Conservation (phyloP, 2,329 filamentous ascomycete species). For the Fusarium sp. region DNA sequence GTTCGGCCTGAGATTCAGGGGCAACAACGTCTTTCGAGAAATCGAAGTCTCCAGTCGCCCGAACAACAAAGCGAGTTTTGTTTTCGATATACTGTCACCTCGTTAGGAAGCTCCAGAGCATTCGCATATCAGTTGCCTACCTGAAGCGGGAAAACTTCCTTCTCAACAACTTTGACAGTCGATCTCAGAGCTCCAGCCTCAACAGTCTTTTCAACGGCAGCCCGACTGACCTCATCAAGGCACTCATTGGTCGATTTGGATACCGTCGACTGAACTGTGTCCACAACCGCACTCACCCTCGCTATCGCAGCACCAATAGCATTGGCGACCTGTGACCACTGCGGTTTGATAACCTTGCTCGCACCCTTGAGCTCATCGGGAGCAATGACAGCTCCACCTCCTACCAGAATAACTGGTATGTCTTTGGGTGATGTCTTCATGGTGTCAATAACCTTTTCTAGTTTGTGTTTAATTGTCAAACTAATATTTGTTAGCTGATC, state of each 20-base stretch:
- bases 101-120: background rate
- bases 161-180: slow-evolving; percentile 60
- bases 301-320: slow-evolving; percentile 72
- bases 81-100: slow-evolving; percentile 56
- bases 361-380: slow-evolving; percentile 65
- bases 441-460: slow-evolving; percentile 66
- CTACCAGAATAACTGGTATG: slow-evolving; percentile 68
- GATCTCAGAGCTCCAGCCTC: slow-evolving; percentile 55
- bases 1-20: background rate
- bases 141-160: slow-evolving; percentile 63
- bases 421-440: slow-evolving; percentile 71
- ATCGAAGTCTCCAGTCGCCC: slow-evolving; percentile 68
- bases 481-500: slow-evolving; percentile 52
- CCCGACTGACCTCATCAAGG: slow-evolving; percentile 50
- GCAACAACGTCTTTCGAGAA: slow-evolving; percentile 38
- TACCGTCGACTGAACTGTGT: slow-evolving; percentile 60
- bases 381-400: slow-evolving; percentile 68
- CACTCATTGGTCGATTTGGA: slow-evolving; percentile 50
- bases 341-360: slow-evolving; percentile 63
- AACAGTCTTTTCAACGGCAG: slow-evolving; percentile 56
- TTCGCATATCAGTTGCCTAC: slow-evolving; percentile 39
- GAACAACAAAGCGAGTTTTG: slow-evolving; percentile 66
- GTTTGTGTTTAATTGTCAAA: slow-evolving; percentile 56
- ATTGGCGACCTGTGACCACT: slow-evolving; percentile 69
- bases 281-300: slow-evolving; percentile 63